Evolutionary conservation across 805 yeast genomes (phyloP).

Genomic region (Hanseniaspora vineae): DNA sequence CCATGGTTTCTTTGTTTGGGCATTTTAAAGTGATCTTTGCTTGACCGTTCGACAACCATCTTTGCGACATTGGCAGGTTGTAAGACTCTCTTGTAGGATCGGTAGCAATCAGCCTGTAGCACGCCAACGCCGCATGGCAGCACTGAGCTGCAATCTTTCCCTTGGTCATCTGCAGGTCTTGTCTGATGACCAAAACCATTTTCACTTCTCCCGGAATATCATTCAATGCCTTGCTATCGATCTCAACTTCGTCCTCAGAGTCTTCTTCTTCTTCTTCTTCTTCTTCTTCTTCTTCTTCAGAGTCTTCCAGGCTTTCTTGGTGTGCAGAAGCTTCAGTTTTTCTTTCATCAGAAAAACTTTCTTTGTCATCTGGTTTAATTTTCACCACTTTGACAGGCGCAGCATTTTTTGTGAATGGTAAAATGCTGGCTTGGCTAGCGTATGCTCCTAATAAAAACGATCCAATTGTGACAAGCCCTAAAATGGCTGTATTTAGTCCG

Average conservation of each 20-base stretch:
- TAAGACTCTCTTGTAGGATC: conserved; percentile 35
- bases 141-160: conserved; percentile 98
- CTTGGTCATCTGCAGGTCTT: conserved; percentile 81
- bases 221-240: conserved; percentile 48
- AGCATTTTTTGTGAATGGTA: not conserved
- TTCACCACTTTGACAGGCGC: not conserved
- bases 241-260: conserved; percentile 41
- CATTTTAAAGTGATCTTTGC: conserved; percentile 85
- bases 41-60: conserved; percentile 83
- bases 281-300: conserved; percentile 25
- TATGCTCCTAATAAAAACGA: conserved; percentile 20
- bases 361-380: not conserved
- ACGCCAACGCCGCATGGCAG: conserved; percentile 91
- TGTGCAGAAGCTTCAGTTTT: not conserved
- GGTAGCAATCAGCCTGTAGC: conserved; percentile 56
- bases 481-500: conserved; percentile 7
- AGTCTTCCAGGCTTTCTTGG: conserved; percentile 6
- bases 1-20: conserved; percentile 55
- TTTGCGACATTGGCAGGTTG: conserved; percentile 47
- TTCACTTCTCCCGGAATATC: conserved; percentile 66
- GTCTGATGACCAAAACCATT: conserved; percentile 81
- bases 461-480: conserved; percentile 17
- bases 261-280: conserved; percentile 25
- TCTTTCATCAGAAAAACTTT: not conserved
- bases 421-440: not conserved